A percentile compares a stretch with the other conserved stretches of the same genome.
These are phyloP conservation scores for Ambrosia trifida DNA, from an alignment of 129 eudicot species.

Conservation along the genomic window DNA sequence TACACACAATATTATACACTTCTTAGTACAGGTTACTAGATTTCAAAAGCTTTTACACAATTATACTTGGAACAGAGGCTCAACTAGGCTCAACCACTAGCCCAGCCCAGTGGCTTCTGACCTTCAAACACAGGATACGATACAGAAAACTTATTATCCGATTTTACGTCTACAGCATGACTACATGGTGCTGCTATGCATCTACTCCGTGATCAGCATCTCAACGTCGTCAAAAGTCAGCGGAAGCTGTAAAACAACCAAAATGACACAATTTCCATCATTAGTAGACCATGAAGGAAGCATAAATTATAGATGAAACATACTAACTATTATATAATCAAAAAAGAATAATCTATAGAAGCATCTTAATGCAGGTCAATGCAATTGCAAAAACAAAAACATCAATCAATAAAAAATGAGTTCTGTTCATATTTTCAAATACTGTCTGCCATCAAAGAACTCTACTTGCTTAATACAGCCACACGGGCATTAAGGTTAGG, in stretches of 20 bases:
- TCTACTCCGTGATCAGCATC: slow-evolving; percentile 44
- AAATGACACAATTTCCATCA: neutral
- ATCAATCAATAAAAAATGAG: neutral
- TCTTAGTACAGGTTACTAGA: slow-evolving; percentile 25
- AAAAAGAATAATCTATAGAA: neutral
- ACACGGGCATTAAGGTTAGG: neutral
- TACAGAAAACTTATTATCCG: slow-evolving; percentile 25
- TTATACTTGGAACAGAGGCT: slow-evolving; percentile 36
- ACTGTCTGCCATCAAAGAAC: neutral
- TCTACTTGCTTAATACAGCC: slow-evolving; percentile 5
- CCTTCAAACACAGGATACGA: slow-evolving; percentile 31
- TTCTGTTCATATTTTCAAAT: neutral
- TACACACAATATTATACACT: slow-evolving; percentile 33
- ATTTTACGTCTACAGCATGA: slow-evolving; percentile 5
- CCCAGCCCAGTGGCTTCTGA: slow-evolving; percentile 39
- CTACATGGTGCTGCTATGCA: neutral
- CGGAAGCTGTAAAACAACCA: slow-evolving; percentile 33
- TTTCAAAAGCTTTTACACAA: slow-evolving; percentile 15
- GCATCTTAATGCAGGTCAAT: slow-evolving; percentile 5
- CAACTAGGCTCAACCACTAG: slow-evolving; percentile 23
- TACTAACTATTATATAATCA: slow-evolving; percentile 9
- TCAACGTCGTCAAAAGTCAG: slow-evolving; percentile 29
- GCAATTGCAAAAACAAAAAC: neutral
- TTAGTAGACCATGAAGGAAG: neutral
- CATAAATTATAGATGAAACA: neutral